Conservation (phyloP, 345 rosid species). For the Euphorbia pulcherrima region DNA sequence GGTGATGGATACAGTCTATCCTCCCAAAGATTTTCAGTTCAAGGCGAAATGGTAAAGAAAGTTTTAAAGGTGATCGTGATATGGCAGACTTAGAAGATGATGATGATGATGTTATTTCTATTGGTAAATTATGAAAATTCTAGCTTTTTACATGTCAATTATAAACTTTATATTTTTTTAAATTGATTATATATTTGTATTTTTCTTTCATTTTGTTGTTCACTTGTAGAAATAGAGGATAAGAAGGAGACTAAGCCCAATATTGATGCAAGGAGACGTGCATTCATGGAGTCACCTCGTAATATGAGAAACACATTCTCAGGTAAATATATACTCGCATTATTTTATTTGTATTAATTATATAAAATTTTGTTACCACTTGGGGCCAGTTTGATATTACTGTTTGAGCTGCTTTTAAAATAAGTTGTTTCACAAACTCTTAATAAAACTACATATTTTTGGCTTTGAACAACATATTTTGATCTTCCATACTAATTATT, state of each 20-base stretch:
- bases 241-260: conserved; percentile 14
- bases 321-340: conserved; percentile 37
- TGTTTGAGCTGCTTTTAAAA: too few relatives aligned
- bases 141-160: too few relatives aligned
- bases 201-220: background rate
- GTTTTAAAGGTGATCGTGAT: conserved; percentile 31
- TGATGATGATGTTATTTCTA: conserved; percentile 14
- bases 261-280: conserved; percentile 30
- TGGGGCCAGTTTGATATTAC: too few relatives aligned
- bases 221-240: conserved; percentile 43
- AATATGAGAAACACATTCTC: conserved; percentile 54
- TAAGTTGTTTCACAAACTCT: too few relatives aligned
- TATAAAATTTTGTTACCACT: too few relatives aligned
- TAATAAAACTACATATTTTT: too few relatives aligned
- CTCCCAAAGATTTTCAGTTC: conserved; percentile 72
- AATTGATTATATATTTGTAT: background rate
- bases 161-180: too few relatives aligned
- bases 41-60: conserved; percentile 37
- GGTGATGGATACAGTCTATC: conserved; percentile 35
- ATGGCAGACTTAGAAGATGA: conserved; percentile 22
- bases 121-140: too few relatives aligned
- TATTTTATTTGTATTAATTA: too few relatives aligned
- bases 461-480: too few relatives aligned
- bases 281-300: conserved; percentile 48
- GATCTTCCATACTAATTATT: too few relatives aligned